These are phyloP conservation scores for Auricularia auricula-judae DNA, from an alignment of 768 basidiomycete genomes.

Conservation along the genomic window DNA sequence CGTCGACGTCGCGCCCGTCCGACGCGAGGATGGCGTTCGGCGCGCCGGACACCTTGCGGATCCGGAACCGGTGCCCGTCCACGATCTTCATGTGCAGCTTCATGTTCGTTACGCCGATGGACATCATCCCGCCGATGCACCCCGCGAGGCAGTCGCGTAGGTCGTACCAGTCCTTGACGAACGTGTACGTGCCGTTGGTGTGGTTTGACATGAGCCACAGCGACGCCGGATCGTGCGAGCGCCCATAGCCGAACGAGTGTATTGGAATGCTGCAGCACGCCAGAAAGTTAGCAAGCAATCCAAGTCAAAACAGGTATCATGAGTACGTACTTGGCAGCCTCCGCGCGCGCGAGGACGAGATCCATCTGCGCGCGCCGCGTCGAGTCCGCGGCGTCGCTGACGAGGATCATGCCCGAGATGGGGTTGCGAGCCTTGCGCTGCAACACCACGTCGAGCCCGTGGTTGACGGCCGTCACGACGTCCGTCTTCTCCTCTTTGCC, in stretches of 20 bases:
- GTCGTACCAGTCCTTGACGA: constrained; percentile 73
- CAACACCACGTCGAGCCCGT: constrained; percentile 86
- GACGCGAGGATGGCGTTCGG: constrained; percentile 75
- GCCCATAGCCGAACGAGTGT: constrained; percentile 94
- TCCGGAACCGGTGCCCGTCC: constrained; percentile 81
- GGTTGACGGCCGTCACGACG: constrained; percentile 97
- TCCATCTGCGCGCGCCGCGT: constrained; percentile 97
- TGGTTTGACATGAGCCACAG: constrained; percentile 99
- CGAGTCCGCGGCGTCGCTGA: constrained; percentile 87
- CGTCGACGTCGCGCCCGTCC: constrained; percentile 92
- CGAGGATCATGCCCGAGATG: constrained; percentile 81
- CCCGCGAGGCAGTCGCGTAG: constrained; percentile 87
- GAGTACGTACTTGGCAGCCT: constrained; percentile 64
- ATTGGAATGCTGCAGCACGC: constrained; percentile 55
- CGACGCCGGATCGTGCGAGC: constrained; percentile 93
- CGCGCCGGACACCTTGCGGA: constrained; percentile 90
- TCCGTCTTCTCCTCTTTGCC: constrained; percentile 91
- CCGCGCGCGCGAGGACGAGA: constrained; percentile 89
- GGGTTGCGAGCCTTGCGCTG: constrained; percentile 91
- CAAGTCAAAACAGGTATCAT: background rate
- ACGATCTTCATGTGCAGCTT: constrained; percentile 92
- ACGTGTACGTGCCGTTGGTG: constrained; percentile 94
- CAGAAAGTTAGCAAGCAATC: background rate
- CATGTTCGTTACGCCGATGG: constrained; percentile 85
- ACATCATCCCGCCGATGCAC: constrained; percentile 93